Evolutionary conservation across 2,329 filamentous ascomycete species (phyloP).

Genomic region (Pyrenochaeta sp.): DNA sequence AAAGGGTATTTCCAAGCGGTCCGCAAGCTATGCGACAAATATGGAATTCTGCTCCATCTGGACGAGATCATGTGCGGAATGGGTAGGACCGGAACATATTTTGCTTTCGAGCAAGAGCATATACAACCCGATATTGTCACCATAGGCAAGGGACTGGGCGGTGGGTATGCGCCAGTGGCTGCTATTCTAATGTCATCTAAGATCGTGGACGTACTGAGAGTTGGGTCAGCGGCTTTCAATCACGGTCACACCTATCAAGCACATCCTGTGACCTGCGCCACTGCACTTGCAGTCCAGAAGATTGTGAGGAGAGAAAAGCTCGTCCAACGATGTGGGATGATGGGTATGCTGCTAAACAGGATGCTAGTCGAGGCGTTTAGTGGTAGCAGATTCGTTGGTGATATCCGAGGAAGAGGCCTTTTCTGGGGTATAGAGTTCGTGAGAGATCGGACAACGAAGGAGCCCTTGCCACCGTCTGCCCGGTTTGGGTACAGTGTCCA

Average conservation of each 20-base stretch:
- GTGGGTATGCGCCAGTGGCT: slow-evolving; percentile 68
- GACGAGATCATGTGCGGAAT: slow-evolving; percentile 55
- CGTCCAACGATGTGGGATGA: slow-evolving; percentile 64
- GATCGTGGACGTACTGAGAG: slow-evolving; percentile 55
- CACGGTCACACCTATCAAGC: slow-evolving; percentile 70
- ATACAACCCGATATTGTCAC: slow-evolving; percentile 69
- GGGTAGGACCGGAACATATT: slow-evolving; percentile 38
- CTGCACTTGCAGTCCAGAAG: slow-evolving; percentile 68
- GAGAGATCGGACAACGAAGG: slow-evolving; percentile 59
- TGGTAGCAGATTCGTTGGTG: slow-evolving; percentile 60
- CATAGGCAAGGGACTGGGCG: slow-evolving; percentile 70
- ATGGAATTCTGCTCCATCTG: slow-evolving; percentile 65
- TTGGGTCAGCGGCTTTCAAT: slow-evolving; percentile 57
- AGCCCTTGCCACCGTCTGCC: slow-evolving; percentile 55
- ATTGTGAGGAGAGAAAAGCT: slow-evolving; percentile 53
- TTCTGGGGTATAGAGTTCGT: slow-evolving; percentile 68
- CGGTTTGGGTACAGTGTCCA: background rate
- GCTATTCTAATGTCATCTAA: slow-evolving; percentile 62
- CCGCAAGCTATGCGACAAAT: slow-evolving; percentile 62
- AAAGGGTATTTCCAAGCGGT: slow-evolving; percentile 65
- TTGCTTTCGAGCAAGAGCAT: slow-evolving; percentile 55
- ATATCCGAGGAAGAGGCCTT: slow-evolving; percentile 66
- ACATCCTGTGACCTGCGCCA: slow-evolving; percentile 66
- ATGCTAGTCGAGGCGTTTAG: slow-evolving; percentile 55
- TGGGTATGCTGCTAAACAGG: slow-evolving; percentile 59